A percentile compares a stretch with the other conserved stretches of the same genome.
These are phyloP conservation scores for Conticribra weissflogii DNA, from an alignment of 108 stramenopile species.

Conservation along the genomic window DNA sequence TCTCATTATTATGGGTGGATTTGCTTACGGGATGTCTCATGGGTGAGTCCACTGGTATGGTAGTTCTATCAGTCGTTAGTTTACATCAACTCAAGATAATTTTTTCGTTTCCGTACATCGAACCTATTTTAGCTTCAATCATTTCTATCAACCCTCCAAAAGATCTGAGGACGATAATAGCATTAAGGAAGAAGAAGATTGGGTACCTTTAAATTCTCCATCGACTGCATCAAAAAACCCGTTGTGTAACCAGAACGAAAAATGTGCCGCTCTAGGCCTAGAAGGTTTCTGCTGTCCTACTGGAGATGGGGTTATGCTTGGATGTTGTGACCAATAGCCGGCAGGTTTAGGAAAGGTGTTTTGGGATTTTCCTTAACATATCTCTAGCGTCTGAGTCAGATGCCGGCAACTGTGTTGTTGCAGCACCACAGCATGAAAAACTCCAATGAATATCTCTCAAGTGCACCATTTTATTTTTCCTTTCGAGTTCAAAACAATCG, in stretches of 20 bases:
- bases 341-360: background rate
- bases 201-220: too few species aligned
- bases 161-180: slow-evolving; percentile 14
- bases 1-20: slow-evolving; percentile 41
- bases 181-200: slow-evolving; percentile 14
- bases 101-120: too few species aligned
- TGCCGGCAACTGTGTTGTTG: too few species aligned
- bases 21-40: slow-evolving; percentile 51
- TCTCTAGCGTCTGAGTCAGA: too few species aligned
- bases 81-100: background rate
- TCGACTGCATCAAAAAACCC: too few species aligned
- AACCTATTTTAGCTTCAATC: slow-evolving; percentile 38
- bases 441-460: too few species aligned
- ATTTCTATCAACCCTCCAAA: slow-evolving; percentile 38
- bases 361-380: background rate
- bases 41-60: slow-evolving; percentile 32
- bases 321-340: background rate
- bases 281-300: background rate
- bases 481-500: too few species aligned
- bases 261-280: background rate
- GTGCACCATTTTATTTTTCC: too few species aligned
- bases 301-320: background rate
- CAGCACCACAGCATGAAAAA: too few species aligned
- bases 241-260: too few species aligned
- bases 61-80: too few species aligned